These are phyloP conservation scores for Drosera spatulata DNA, from an alignment of 179 eudicot genomes.

Conservation along the genomic window DNA sequence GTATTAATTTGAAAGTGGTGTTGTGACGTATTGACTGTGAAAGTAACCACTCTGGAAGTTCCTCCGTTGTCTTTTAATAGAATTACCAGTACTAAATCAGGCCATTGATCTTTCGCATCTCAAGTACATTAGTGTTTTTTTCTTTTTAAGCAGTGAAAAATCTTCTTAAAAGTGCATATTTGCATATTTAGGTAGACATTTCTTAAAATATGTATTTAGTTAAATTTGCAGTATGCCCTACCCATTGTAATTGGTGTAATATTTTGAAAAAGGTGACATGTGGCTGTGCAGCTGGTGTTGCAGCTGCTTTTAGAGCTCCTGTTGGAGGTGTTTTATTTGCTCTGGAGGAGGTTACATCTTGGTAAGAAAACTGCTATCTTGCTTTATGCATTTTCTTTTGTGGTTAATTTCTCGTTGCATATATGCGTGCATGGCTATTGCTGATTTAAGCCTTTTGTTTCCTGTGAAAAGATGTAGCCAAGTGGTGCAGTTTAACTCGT, in stretches of 20 bases:
- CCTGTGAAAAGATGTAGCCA: no score
- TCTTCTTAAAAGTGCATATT: no score
- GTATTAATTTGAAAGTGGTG: no score
- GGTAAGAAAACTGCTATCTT: slow-evolving; percentile 31
- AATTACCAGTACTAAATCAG: no score
- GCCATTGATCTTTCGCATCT: no score
- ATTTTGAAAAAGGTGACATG: slow-evolving; percentile 86
- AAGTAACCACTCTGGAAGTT: no score
- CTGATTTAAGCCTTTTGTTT: not conserved
- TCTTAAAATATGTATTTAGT: no score
- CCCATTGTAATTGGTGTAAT: slow-evolving; percentile 16
- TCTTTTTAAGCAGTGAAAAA: no score
- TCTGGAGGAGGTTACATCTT: slow-evolving; percentile 95
- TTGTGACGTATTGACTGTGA: no score
- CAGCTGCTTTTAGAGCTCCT: slow-evolving; percentile 99
- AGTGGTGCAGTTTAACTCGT: not conserved
- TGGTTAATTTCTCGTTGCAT: not conserved
- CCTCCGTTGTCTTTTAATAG: no score
- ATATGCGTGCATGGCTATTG: not conserved
- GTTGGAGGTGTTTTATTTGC: slow-evolving; percentile 98
- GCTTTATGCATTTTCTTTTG: not conserved
- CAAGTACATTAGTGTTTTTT: no score
- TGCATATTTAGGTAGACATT: no score
- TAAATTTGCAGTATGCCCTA: not conserved
- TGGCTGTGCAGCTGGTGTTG: slow-evolving; percentile 99